Base-by-base conservation (phyloP, 352 stramenopile genomes). In the Phytophthora crassamura region DNA sequence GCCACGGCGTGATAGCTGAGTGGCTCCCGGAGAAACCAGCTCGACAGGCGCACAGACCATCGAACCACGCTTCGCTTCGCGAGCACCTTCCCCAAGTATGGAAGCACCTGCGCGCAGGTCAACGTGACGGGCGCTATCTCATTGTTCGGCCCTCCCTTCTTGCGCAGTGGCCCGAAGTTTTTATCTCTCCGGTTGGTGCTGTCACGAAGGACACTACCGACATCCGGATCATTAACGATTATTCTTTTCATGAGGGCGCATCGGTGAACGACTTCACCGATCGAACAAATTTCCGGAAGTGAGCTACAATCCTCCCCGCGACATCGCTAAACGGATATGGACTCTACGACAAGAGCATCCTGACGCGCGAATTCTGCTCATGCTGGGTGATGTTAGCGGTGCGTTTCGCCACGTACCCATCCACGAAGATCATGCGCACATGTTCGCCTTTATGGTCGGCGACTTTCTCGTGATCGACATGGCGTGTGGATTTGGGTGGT, bases 251-350 rank as follows among this genome's bases (percentile, higher is more conserved):
- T 4, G 32, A 40, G 18, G 30, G 15, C 2, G 46, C 41, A 22
- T 53, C 39, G 5, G 53, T 61, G 40, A 61, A 61, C 12, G 53
- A 61, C 25, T 61, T 42, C 28, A 61, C 53, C 4, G 53, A 61
- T n/a, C 30, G 53, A 30, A 15, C 15, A 5, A 3, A 52, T 20
- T 51, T 61, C 41, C 41, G 2, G 18, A 32, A 15, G 43, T 61
- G 30, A 41, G 10, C 8, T 59, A 59, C 30, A 59, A 59, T 22
- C 51, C 39, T 11, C n/a, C 51, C 38, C 5, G 51, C 9, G 51
- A 59, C 32, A 59, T 48, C 30, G 38, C 51, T 20, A n/a, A n/a
- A n/a, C n/a, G n/a, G n/a, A n/a, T n/a, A n/a, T n/a, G n/a, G n/a
- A n/a, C n/a, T n/a, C n/a, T n/a, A n/a, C n/a, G n/a, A n/a, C n/a